Percentiles rank a stretch among this genome's conserved stretches.
phyloP scores from a whole-genome alignment of 176 grass and related monocot genomes.

The Bolboschoenus planiculmis region DNA sequence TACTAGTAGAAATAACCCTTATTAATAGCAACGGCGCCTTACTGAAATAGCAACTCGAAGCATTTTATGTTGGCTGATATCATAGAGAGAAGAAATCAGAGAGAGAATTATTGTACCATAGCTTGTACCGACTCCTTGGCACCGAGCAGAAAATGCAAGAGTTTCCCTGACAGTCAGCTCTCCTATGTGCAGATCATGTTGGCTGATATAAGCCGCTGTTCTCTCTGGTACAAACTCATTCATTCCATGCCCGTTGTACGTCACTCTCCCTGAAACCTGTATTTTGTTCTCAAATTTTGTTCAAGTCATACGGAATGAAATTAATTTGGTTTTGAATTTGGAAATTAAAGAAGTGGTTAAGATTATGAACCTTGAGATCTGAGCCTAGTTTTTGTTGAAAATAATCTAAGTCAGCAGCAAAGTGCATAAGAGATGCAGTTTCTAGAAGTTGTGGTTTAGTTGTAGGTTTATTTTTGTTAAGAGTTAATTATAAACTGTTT shows the following conservation, averaged over 20 bases:
- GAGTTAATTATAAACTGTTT: no score
- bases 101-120: slow-evolving; percentile 37
- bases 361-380: slow-evolving; percentile 49
- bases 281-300: not conserved
- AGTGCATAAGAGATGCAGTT: no score
- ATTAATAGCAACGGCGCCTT: no score
- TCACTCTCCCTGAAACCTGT: slow-evolving; percentile 55
- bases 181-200: slow-evolving; percentile 83
- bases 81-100: not conserved
- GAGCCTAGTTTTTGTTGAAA: slow-evolving; percentile 53
- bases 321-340: not conserved
- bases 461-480: no score
- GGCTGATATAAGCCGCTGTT: slow-evolving; percentile 82
- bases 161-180: slow-evolving; percentile 95
- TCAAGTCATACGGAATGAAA: not conserved
- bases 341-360: not conserved
- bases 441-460: no score
- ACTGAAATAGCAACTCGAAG: no score
- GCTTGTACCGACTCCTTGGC: slow-evolving; percentile 74
- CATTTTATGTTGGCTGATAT: no score
- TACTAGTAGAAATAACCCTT: no score
- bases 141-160: slow-evolving; percentile 68
- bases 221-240: slow-evolving; percentile 76
- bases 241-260: slow-evolving; percentile 87
- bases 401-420: no score